phyloP scores from a whole-genome alignment of 78 protist species.

The Dictyostelium firmibasis region DNA sequence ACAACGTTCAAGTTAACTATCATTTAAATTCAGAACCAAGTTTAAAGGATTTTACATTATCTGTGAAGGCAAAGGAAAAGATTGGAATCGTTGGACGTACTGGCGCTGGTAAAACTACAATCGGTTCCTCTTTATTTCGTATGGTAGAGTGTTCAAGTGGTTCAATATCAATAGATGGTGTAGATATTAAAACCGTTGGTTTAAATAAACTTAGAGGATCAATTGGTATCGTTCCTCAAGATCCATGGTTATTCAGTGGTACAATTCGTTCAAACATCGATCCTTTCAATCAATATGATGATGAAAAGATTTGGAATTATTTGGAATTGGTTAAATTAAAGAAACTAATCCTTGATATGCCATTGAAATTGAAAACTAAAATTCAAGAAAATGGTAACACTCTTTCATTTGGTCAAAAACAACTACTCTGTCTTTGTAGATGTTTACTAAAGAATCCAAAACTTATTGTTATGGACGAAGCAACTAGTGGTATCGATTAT shows the following conservation, averaged over 20 bases:
- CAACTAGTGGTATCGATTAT: conserved; percentile 93
- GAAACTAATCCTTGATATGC: neutral
- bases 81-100: conserved; percentile 94
- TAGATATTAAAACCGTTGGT: conserved; percentile 61
- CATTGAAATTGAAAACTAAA: conserved; percentile 1
- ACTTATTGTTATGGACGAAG: conserved; percentile 94
- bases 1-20: conserved; percentile 81
- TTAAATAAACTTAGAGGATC: conserved; percentile 64
- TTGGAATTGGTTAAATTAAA: conserved; percentile 78
- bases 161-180: conserved; percentile 72
- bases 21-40: conserved; percentile 69
- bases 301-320: conserved; percentile 68
- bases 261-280: conserved; percentile 52
- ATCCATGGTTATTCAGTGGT: conserved; percentile 91
- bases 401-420: conserved; percentile 92
- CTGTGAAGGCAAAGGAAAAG: conserved; percentile 57
- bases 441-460: conserved; percentile 89
- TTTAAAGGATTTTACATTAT: conserved; percentile 58
- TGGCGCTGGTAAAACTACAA: conserved; percentile 89
- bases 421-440: conserved; percentile 96
- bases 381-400: conserved; percentile 78
- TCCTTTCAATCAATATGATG: conserved; percentile 44
- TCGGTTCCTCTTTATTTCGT: conserved; percentile 80
- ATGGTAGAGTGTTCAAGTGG: conserved; percentile 66
- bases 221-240: conserved; percentile 94